phyloP scores from a whole-genome alignment of 2,329 filamentous ascomycete genomes.

The Diaporthe sp. region DNA sequence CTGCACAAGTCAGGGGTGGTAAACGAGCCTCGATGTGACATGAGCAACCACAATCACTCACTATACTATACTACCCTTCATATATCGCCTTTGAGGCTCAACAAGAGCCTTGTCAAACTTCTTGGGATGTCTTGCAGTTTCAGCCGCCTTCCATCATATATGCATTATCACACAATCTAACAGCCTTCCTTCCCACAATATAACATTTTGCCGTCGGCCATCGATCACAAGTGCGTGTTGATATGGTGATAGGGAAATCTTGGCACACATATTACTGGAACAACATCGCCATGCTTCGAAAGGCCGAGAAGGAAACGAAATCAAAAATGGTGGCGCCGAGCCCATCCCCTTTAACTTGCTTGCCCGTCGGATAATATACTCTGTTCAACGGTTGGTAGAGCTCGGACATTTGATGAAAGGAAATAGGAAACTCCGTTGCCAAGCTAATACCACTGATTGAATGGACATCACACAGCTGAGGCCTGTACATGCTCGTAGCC shows the following conservation, averaged over 20 bases:
- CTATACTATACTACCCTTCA: neutral
- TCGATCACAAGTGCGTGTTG: neutral
- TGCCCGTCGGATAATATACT: neutral
- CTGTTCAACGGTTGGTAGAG: neutral
- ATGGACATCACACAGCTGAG: neutral
- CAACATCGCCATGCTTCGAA: neutral
- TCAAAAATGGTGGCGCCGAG: neutral
- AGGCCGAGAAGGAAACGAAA: neutral
- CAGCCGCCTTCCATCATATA: neutral
- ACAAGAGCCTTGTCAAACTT: neutral
- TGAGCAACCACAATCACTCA: neutral
- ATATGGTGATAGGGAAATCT: neutral
- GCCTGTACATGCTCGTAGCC: neutral
- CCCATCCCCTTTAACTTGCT: neutral
- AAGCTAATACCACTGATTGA: neutral
- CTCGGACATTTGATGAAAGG: neutral
- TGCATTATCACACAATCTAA: neutral
- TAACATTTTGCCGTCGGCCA: neutral
- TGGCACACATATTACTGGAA: neutral
- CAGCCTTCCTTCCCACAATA: neutral
- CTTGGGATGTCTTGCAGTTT: slow-evolving; percentile 14
- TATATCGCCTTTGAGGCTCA: neutral
- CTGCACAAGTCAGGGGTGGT: neutral
- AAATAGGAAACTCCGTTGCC: neutral
- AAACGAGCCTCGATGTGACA: neutral